phyloP scores from a whole-genome alignment of 164 flowering plant species.

The Sedum album region DNA sequence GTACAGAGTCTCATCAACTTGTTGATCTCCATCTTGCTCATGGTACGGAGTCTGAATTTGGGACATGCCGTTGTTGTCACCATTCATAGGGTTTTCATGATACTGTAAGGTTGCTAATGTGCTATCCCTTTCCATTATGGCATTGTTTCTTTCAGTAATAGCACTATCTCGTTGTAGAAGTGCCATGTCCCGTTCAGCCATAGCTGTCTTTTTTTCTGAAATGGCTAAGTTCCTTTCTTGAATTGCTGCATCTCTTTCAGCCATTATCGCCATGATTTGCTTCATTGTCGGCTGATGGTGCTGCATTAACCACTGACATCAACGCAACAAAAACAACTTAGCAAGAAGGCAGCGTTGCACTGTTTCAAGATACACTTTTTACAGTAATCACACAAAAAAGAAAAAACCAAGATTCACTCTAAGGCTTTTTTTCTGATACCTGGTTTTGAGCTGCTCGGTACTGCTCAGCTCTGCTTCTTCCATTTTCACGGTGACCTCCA shows the following conservation, averaged over 20 bases:
- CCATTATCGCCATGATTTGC: conserved; percentile 64
- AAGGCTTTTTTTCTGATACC: conserved; percentile 27
- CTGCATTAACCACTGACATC: conserved; percentile 59
- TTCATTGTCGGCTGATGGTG: conserved; percentile 60
- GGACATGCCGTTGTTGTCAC: conserved; percentile 26
- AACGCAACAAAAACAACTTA: not conserved
- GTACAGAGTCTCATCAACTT: conserved; percentile 34
- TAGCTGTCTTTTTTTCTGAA: conserved; percentile 51
- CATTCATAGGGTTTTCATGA: conserved; percentile 40
- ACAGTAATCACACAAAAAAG: not conserved
- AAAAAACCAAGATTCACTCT: not conserved
- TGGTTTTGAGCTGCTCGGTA: conserved; percentile 62
- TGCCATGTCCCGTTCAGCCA: conserved; percentile 64
- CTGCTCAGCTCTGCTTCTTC: conserved; percentile 62
- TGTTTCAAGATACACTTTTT: not conserved
- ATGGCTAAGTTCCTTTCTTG: conserved; percentile 62
- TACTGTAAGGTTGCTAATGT: conserved; percentile 71
- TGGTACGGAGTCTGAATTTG: conserved; percentile 22
- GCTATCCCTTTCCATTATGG: conserved; percentile 48
- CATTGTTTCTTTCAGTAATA: conserved; percentile 49
- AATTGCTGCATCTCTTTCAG: conserved; percentile 67
- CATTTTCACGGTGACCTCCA: conserved; percentile 84
- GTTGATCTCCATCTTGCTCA: conserved; percentile 20
- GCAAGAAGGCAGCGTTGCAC: not conserved
- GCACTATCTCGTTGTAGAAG: conserved; percentile 53